Percentiles rank a stretch among this genome's conserved stretches.
Evolutionary conservation across 352 stramenopile genomes (phyloP).

Genomic region (Vaucheria bursata): DNA sequence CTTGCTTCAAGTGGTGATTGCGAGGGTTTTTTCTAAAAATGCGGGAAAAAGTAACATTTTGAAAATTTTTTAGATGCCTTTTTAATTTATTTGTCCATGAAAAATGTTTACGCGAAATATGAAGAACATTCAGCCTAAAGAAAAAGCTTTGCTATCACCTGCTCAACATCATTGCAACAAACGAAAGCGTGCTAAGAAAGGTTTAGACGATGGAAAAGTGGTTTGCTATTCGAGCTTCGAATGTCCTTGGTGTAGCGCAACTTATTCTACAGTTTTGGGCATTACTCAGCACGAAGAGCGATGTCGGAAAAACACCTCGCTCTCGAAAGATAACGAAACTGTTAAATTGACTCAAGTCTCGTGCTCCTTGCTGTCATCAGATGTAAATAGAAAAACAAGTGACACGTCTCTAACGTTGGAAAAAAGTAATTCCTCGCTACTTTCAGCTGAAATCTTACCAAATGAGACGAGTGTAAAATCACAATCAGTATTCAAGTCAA

Average conservation of each 20-base stretch:
- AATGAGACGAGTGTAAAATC: background rate
- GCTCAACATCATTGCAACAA: too few species aligned
- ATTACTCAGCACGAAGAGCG: background rate
- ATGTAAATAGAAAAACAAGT: background rate
- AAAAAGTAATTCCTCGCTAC: background rate
- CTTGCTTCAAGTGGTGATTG: too few species aligned
- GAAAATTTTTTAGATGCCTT: too few species aligned
- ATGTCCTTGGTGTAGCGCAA: background rate
- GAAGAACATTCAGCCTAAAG: too few species aligned
- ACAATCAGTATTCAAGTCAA: background rate
- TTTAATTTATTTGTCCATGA: too few species aligned
- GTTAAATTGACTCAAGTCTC: background rate
- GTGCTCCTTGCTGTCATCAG: background rate
- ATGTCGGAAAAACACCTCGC: background rate
- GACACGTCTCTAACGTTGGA: background rate
- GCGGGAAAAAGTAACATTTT: too few species aligned
- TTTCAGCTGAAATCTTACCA: background rate
- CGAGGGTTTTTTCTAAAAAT: too few species aligned
- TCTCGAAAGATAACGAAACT: background rate
- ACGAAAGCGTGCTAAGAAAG: too few species aligned
- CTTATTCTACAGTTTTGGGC: background rate
- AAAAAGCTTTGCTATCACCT: too few species aligned
- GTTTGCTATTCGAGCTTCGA: slow-evolving; percentile 1
- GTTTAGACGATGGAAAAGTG: too few species aligned
- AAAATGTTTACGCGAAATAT: too few species aligned